These are phyloP conservation scores for Ustilago nuda DNA, from an alignment of 1,284 basidiomycete species.

Conservation along the genomic window DNA sequence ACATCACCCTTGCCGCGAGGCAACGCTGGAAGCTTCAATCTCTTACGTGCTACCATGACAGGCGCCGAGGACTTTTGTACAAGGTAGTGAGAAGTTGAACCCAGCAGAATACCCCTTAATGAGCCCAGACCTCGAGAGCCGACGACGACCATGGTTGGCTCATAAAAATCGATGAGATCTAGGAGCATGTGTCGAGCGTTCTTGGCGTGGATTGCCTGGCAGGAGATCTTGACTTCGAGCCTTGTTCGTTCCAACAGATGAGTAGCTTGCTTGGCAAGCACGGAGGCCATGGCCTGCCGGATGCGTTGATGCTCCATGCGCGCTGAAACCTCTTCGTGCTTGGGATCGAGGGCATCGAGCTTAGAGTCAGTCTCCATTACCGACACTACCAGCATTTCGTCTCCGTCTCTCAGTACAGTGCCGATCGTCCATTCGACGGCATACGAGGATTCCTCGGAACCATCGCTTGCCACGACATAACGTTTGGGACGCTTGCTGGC, in stretches of 20 bases:
- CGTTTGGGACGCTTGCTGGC: constrained; percentile 75
- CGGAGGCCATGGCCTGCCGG: constrained; percentile 88
- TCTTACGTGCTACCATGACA: constrained; percentile 77
- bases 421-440: constrained; percentile 78
- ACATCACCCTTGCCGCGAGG: constrained; percentile 67
- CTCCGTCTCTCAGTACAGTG: constrained; percentile 92
- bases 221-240: constrained; percentile 85
- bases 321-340: constrained; percentile 75
- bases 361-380: constrained; percentile 93
- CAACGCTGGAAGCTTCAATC: constrained; percentile 62
- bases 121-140: constrained; percentile 90
- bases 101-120: constrained; percentile 91
- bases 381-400: constrained; percentile 76
- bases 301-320: constrained; percentile 89
- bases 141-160: constrained; percentile 93
- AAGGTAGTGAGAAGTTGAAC: constrained; percentile 96
- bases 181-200: constrained; percentile 92
- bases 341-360: constrained; percentile 68
- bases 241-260: constrained; percentile 88
- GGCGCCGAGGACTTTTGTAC: constrained; percentile 92
- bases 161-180: constrained; percentile 85
- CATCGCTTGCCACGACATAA: constrained; percentile 91
- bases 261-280: constrained; percentile 85
- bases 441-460: constrained; percentile 76
- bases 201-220: constrained; percentile 92